Conservation (phyloP, 495 filamentous ascomycete species). For the Penicillium pulvis region DNA sequence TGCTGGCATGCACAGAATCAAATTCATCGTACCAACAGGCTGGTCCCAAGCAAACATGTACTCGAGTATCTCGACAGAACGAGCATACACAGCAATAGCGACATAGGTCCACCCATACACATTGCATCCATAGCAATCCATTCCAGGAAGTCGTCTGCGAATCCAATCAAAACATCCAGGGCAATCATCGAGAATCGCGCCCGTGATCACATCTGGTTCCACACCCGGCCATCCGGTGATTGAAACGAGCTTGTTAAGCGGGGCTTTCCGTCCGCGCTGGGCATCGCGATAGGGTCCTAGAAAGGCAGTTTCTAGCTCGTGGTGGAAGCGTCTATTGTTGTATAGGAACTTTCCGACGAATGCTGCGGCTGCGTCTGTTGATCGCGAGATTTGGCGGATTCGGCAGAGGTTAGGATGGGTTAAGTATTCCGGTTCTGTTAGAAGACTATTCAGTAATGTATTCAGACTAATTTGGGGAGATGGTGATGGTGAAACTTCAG, state of each 20-base stretch:
- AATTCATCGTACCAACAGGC: not conserved
- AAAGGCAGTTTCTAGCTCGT: not conserved
- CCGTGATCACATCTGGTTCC: slow-evolving; percentile 10
- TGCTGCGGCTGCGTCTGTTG: not conserved
- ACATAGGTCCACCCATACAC: slow-evolving; percentile 13
- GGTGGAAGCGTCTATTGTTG: not conserved
- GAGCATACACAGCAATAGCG: slow-evolving; percentile 5
- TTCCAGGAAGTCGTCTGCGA: not conserved
- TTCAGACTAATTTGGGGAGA: not conserved
- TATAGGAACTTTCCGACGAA: not conserved
- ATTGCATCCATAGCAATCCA: slow-evolving; percentile 8
- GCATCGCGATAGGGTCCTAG: not conserved
- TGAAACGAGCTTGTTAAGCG: not conserved
- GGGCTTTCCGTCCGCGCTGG: not conserved
- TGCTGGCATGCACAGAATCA: not conserved
- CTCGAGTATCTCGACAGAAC: slow-evolving; percentile 10
- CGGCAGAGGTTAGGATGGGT: not conserved
- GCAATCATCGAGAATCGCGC: slow-evolving; percentile 17
- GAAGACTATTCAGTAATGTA: not conserved
- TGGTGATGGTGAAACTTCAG: not conserved
- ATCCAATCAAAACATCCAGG: slow-evolving; percentile 14
- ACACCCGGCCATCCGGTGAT: not conserved
- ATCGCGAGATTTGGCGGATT: not conserved
- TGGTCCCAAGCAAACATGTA: slow-evolving; percentile 1
- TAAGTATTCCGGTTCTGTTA: not conserved